phyloP scores from a whole-genome alignment of 2,329 filamentous ascomycete genomes.

The Colletotrichum liaoningense region DNA sequence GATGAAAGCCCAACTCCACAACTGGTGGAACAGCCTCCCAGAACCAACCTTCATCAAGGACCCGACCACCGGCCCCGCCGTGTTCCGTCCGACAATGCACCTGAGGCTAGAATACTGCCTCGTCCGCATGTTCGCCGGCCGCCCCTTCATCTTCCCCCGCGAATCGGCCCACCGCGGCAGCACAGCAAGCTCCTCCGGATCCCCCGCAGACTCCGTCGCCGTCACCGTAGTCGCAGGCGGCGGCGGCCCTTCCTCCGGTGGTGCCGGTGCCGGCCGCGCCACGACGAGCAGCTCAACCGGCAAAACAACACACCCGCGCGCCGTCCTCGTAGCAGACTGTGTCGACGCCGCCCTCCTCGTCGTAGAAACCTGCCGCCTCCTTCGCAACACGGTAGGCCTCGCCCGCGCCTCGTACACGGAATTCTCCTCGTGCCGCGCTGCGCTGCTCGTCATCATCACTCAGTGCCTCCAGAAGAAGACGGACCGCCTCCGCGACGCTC shows the following conservation, averaged over 20 bases:
- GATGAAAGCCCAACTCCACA: slow-evolving; percentile 49
- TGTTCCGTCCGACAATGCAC: slow-evolving; percentile 62
- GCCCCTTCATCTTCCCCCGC: slow-evolving; percentile 61
- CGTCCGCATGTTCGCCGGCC: slow-evolving; percentile 64
- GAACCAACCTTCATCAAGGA: slow-evolving; percentile 48
- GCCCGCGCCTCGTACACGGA: slow-evolving; percentile 67
- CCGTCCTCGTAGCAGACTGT: slow-evolving; percentile 61
- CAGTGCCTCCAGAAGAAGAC: slow-evolving; percentile 52
- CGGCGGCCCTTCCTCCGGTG: no score
- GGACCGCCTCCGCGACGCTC: slow-evolving; percentile 54
- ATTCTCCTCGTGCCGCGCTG: slow-evolving; percentile 66
- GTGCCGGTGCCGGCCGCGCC: slow-evolving; percentile 30
- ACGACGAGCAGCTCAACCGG: slow-evolving; percentile 5
- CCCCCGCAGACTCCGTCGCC: slow-evolving; percentile 42
- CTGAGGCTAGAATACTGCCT: slow-evolving; percentile 64
- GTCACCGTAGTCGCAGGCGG: not conserved
- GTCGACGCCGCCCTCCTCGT: slow-evolving; percentile 63
- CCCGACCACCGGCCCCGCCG: slow-evolving; percentile 50
- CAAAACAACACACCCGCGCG: slow-evolving; percentile 44
- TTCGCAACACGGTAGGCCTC: slow-evolving; percentile 63
- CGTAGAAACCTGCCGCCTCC: slow-evolving; percentile 60
- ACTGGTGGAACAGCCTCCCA: slow-evolving; percentile 52
- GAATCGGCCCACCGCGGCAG: slow-evolving; percentile 40
- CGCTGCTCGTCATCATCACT: slow-evolving; percentile 59
- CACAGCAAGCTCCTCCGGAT: slow-evolving; percentile 44